These are phyloP conservation scores for Epichloe bromicola DNA, from an alignment of 2,329 filamentous ascomycete genomes.

Conservation along the genomic window DNA sequence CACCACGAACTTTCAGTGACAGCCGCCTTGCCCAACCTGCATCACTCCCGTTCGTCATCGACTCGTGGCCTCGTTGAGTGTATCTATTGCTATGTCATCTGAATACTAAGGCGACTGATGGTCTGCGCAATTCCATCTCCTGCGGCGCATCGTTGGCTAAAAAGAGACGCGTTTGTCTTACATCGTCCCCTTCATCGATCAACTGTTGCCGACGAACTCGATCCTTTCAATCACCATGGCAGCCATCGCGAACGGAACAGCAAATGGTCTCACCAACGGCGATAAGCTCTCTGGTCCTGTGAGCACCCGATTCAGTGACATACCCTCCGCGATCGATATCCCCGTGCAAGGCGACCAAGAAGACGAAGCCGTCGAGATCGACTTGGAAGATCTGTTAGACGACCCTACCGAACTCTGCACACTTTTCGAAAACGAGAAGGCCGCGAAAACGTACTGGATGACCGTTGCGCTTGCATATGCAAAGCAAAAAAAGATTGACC, in stretches of 20 bases:
- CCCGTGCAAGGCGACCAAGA: slow-evolving; percentile 51
- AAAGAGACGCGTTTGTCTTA: slow-evolving; percentile 16
- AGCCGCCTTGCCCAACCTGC: neutral
- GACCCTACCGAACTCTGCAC: slow-evolving; percentile 93
- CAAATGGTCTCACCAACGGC: slow-evolving; percentile 31
- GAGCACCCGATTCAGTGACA: slow-evolving; percentile 50
- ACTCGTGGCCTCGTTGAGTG: neutral
- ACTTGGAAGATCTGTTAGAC: slow-evolving; percentile 79
- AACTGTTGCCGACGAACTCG: neutral
- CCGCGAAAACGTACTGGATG: slow-evolving; percentile 90
- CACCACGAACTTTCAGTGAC: neutral
- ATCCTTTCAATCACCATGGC: slow-evolving; percentile 25
- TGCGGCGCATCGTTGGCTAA: slow-evolving; percentile 19
- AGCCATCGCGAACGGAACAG: slow-evolving; percentile 27
- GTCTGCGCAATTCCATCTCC: slow-evolving; percentile 14
- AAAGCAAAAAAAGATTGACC: slow-evolving; percentile 89
- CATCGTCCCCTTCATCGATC: neutral
- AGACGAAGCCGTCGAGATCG: slow-evolving; percentile 77
- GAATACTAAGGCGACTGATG: slow-evolving; percentile 14
- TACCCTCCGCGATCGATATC: slow-evolving; percentile 52
- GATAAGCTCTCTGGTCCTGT: slow-evolving; percentile 21
- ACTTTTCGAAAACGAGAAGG: slow-evolving; percentile 85
- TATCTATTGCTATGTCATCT: slow-evolving; percentile 15
- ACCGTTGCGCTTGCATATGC: slow-evolving; percentile 94
- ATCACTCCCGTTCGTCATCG: neutral